phyloP scores from a whole-genome alignment of 1,139 yeast species.

The Sugiyamaella neomexicana region DNA sequence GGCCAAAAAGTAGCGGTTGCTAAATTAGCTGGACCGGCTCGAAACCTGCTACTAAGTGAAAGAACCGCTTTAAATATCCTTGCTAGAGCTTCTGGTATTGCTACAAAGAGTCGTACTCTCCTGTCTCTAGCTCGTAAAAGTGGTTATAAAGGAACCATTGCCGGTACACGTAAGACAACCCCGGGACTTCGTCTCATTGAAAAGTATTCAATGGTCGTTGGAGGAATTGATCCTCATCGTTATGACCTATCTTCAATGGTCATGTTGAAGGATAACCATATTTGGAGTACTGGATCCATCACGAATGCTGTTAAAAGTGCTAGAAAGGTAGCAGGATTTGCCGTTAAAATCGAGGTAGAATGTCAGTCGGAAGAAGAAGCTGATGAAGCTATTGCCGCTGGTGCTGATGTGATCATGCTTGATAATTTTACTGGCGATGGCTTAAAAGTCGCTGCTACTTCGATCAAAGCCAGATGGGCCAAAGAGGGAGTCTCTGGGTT shows the following conservation, averaged over 20 bases:
- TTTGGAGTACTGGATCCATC: conserved; percentile 89
- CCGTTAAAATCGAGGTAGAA: conserved; percentile 90
- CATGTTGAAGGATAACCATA: conserved; percentile 93
- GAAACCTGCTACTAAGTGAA: conserved; percentile 76
- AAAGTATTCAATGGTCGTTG: conserved; percentile 92
- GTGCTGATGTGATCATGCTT: conserved; percentile 94
- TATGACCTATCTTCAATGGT: conserved; percentile 93
- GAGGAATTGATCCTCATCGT: conserved; percentile 92
- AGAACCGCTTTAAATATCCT: conserved; percentile 81
- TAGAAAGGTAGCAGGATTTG: conserved; percentile 79
- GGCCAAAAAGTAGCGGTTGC: conserved; percentile 73
- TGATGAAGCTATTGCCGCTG: conserved; percentile 86
- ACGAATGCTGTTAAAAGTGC: conserved; percentile 80
- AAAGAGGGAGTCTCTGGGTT: conserved; percentile 50
- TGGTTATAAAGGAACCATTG: conserved; percentile 83
- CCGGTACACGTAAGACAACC: conserved; percentile 98
- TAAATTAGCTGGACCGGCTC: conserved; percentile 73
- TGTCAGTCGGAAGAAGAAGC: conserved; percentile 84
- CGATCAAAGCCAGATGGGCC: conserved; percentile 58
- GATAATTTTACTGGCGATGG: conserved; percentile 79
- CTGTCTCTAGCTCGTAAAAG: conserved; percentile 60
- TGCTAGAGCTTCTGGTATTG: conserved; percentile 85
- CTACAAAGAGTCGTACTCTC: conserved; percentile 65
- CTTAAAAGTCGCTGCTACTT: conserved; percentile 63
- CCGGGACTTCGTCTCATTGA: conserved; percentile 89